phyloP scores from a whole-genome alignment of 2,329 filamentous ascomycete genomes.

The Diaporthe caulivora region DNA sequence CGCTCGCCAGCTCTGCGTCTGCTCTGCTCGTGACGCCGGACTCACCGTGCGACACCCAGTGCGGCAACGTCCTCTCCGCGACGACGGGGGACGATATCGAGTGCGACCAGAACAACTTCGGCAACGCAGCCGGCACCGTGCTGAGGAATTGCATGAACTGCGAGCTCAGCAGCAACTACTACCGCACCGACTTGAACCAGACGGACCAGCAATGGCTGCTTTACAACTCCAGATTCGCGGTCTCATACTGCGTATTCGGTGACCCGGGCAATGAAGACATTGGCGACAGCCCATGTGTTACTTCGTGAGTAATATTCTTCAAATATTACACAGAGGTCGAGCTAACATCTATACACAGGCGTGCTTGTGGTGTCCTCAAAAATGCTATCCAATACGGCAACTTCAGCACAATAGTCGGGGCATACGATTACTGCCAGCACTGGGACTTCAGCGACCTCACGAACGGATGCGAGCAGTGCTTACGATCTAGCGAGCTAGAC shows the following conservation, averaged over 20 bases:
- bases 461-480: constrained; percentile 62
- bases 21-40: constrained; percentile 58
- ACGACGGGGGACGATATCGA: constrained; percentile 62
- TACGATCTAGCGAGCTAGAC: constrained; percentile 50
- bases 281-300: constrained; percentile 62
- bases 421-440: constrained; percentile 66
- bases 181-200: constrained; percentile 50
- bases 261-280: constrained; percentile 56
- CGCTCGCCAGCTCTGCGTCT: constrained; percentile 42
- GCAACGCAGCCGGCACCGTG: constrained; percentile 57
- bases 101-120: constrained; percentile 58
- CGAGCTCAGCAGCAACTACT: constrained; percentile 63
- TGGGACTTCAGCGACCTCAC: constrained; percentile 67
- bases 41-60: constrained; percentile 64
- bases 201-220: constrained; percentile 67
- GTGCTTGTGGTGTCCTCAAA: constrained; percentile 64
- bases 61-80: constrained; percentile 64
- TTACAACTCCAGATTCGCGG: constrained; percentile 70
- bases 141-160: constrained; percentile 66
- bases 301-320: constrained; percentile 55
- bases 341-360: constrained; percentile 53
- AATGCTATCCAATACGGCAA: constrained; percentile 62
- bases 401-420: constrained; percentile 57
- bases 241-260: constrained; percentile 68
- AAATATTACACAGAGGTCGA: not conserved